Evolutionary conservation across 768 basidiomycete species (phyloP), one percentile per base, ranked within the genome.

Genomic region (Leccinum broughii): DNA sequence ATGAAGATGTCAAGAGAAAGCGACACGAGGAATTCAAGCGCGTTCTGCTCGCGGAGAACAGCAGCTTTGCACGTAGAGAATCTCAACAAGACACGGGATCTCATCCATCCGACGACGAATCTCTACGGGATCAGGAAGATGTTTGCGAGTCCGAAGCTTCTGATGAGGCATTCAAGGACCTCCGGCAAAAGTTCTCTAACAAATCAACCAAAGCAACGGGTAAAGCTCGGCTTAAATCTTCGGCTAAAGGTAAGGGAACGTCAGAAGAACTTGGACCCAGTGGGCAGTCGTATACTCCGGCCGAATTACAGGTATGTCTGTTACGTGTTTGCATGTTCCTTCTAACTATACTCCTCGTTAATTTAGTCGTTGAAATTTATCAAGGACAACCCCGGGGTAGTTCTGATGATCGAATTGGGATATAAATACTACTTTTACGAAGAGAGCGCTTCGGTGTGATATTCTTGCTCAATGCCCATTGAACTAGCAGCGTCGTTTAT

Each of bases 341-440:
- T 58, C 26, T 54, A 41, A 55, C 51, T 6, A 32, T n/a, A 32
- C 15, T 52, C 15, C 46, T 4, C 34, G 44, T 58, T 48, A 4
- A 61, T 60, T 11, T 39, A 75, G 73, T 71, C 65, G 1, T 51
- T 68, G 61, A 87, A 81, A 57, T 75, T 93, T 13, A 90, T 92
- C 73, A 76, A 77, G 56, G 82, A 86, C 20, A 79, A 92, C 71
- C 80, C 82, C 1, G 89, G 81, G 11, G 85, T 84, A 4, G 63
- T 95, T 37, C 77, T 95, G 13, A 85, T 94, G 81, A 77, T 95
- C 24, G 88, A 93, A 71, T 85, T 89, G 30, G 93, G 93, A 5
- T 95, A 95, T 72, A 94, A 89, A 71, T 89, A 86, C 70, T 83
- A 79, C 56, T 94, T 95, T 72, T 94, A 87, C 66, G 88, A 85